Conservation (phyloP, 345 rosid genomes). For the Corchorus olitorius region DNA sequence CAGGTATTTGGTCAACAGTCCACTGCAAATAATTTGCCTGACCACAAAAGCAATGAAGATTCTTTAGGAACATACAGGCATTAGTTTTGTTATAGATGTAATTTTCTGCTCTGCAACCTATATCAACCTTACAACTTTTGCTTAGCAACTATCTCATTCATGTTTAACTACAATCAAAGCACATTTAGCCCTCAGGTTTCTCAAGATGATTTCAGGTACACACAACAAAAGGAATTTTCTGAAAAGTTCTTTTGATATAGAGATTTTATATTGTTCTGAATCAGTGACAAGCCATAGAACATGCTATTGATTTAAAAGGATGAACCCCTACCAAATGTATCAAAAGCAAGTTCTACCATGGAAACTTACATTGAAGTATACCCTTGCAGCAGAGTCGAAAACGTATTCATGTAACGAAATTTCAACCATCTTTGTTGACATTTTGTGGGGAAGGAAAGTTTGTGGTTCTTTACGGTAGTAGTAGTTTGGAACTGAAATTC, state of each 20-base stretch:
- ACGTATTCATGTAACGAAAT: conserved; percentile 61
- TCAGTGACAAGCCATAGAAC: too few species aligned
- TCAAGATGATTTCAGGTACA: not conserved
- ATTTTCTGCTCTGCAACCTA: not conserved
- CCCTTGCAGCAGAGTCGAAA: conserved; percentile 54
- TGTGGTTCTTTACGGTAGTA: conserved; percentile 17
- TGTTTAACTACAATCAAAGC: not conserved
- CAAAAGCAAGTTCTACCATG: not conserved
- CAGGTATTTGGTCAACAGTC: conserved; percentile 44
- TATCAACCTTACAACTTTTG: not conserved
- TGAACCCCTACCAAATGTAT: not conserved
- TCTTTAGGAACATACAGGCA: not conserved
- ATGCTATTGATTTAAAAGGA: not conserved
- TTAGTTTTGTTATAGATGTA: conserved; percentile 21
- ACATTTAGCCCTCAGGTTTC: not conserved
- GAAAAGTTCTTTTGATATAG: too few species aligned
- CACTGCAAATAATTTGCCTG: conserved; percentile 68
- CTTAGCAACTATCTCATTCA: not conserved
- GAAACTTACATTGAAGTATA: conserved; percentile 71
- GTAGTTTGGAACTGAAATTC: conserved; percentile 22
- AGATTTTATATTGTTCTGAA: not conserved
- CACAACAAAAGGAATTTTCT: too few species aligned
- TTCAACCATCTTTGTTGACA: conserved; percentile 47
- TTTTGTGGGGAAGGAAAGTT: conserved; percentile 24
- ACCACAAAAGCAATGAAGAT: conserved; percentile 14